Evolutionary conservation across 2,329 filamentous ascomycete species (phyloP).

Genomic region (Pseudocercospora crystallina): DNA sequence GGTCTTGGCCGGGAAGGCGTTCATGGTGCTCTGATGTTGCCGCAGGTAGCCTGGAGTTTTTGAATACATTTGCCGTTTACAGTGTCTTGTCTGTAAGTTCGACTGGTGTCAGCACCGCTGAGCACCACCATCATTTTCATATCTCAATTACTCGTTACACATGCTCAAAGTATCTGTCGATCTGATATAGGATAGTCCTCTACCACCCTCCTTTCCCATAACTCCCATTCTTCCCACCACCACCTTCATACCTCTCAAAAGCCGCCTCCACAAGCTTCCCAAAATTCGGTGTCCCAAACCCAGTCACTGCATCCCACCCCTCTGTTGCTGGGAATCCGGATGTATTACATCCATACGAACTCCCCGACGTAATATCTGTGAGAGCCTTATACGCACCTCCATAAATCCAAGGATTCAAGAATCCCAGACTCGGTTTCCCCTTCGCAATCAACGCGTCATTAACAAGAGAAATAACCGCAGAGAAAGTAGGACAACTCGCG

Average conservation of each 20-base stretch:
- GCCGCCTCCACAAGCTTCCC: constrained; percentile 29
- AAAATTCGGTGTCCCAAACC: constrained; percentile 18
- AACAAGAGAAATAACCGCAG: constrained; percentile 59
- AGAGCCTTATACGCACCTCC: constrained; percentile 47
- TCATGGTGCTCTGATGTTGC: too few species aligned
- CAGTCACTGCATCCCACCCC: constrained; percentile 37
- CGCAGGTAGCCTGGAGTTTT: too few species aligned
- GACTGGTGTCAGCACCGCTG: too few species aligned
- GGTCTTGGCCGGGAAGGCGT: too few species aligned
- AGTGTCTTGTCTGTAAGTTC: too few species aligned
- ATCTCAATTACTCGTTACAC: too few species aligned
- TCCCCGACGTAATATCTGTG: constrained; percentile 48
- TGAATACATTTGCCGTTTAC: too few species aligned
- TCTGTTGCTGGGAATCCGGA: constrained; percentile 32
- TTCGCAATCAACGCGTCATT: constrained; percentile 60
- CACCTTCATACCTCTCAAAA: constrained; percentile 19
- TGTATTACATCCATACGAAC: constrained; percentile 27
- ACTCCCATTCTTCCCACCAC: too few species aligned
- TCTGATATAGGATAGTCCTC: too few species aligned
- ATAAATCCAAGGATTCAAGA: constrained; percentile 62
- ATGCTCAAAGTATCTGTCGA: too few species aligned
- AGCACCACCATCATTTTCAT: too few species aligned
- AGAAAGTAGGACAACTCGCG: constrained; percentile 60
- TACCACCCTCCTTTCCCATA: too few species aligned
- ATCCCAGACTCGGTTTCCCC: constrained; percentile 55